These are phyloP conservation scores for Chytriomyces sp. DNA, from an alignment of 192 early-diverging fungal genomes.

Conservation along the genomic window DNA sequence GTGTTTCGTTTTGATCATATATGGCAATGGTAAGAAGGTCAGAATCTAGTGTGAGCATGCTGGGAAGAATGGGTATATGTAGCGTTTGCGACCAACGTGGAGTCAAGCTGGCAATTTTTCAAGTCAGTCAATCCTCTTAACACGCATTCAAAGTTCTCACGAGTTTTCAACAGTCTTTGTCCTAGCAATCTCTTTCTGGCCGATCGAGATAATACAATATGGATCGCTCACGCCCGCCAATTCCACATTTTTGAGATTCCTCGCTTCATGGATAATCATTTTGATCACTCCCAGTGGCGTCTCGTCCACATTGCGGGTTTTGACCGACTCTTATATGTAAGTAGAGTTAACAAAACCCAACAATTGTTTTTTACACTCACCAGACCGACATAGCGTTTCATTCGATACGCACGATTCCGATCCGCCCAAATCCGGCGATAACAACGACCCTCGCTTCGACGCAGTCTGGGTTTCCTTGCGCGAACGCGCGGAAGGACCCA, in stretches of 20 bases:
- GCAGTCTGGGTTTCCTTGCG: too few relatives aligned
- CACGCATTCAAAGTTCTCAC: slow-evolving; percentile 34
- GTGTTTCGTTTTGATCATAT: slow-evolving; percentile 77
- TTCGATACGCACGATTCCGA: too few relatives aligned
- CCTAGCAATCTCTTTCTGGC: slow-evolving; percentile 66
- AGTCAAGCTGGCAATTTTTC: slow-evolving; percentile 53
- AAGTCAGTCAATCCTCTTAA: background rate
- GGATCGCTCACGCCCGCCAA: slow-evolving; percentile 89
- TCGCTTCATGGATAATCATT: slow-evolving; percentile 76
- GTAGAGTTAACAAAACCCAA: too few relatives aligned
- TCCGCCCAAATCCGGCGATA: too few relatives aligned
- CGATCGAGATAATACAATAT: slow-evolving; percentile 73
- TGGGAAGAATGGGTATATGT: slow-evolving; percentile 67
- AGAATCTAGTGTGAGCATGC: slow-evolving; percentile 18
- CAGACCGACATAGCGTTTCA: too few relatives aligned
- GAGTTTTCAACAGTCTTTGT: slow-evolving; percentile 70
- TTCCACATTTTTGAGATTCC: slow-evolving; percentile 83
- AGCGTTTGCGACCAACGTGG: slow-evolving; percentile 86
- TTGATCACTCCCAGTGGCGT: slow-evolving; percentile 84
- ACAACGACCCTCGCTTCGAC: too few relatives aligned
- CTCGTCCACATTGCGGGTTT: too few relatives aligned
- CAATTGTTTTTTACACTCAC: too few relatives aligned
- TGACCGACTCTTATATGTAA: too few relatives aligned
- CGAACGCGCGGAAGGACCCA: too few relatives aligned
- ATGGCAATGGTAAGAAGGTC: slow-evolving; percentile 79